Percentiles rank a stretch among this genome's conserved stretches.
Evolutionary conservation across 352 stramenopile species (phyloP).

Genomic region (Phytophthora ramorum): DNA sequence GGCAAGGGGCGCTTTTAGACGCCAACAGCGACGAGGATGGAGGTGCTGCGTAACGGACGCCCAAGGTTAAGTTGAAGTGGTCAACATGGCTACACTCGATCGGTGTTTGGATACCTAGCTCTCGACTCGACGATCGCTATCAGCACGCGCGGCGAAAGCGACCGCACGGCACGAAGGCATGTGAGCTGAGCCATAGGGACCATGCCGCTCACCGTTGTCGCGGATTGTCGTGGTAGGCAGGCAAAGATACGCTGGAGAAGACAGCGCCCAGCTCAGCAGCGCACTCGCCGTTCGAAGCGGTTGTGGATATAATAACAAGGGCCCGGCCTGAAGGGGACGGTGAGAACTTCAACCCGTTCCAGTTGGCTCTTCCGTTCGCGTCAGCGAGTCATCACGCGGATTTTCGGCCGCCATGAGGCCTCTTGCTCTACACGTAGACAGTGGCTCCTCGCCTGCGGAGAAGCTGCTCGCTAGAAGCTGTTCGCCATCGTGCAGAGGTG

Average conservation of each 20-base stretch:
- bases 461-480: background rate
- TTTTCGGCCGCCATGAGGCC: no score
- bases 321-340: background rate
- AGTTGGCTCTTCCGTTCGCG: constrained; percentile 9
- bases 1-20: constrained; percentile 15
- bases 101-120: background rate
- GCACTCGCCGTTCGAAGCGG: constrained; percentile 7
- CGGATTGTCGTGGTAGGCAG: no score
- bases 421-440: no score
- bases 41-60: constrained; percentile 19
- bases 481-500: background rate
- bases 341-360: constrained; percentile 14
- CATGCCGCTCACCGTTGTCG: background rate
- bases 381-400: constrained; percentile 4
- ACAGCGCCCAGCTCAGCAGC: no score
- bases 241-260: no score
- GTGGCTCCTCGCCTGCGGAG: background rate
- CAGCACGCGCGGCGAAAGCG: constrained; percentile 21
- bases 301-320: constrained; percentile 10
- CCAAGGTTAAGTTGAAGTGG: constrained; percentile 16
- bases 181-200: background rate
- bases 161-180: background rate
- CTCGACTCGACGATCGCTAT: constrained; percentile 11
- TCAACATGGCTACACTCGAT: constrained; percentile 23
- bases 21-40: background rate